Evolutionary conservation across 2,329 filamentous ascomycete genomes (phyloP), one percentile per base, ranked within the genome.

Genomic region (Aspergillus carbonarius): DNA sequence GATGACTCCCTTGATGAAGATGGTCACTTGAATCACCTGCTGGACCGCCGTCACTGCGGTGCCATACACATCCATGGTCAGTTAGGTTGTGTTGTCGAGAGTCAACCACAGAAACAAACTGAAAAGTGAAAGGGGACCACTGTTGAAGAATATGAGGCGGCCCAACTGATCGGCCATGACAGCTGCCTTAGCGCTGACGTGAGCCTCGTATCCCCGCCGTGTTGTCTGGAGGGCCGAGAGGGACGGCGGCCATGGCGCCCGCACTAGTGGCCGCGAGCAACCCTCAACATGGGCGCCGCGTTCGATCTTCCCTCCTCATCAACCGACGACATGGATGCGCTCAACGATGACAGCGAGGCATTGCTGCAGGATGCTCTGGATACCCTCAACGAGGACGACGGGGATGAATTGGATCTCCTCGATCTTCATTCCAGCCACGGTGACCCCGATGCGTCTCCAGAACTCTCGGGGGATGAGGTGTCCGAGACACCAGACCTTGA

Each of bases 1-100:
- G 30, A 71, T 61, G 39, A 71, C 66, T 10, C 69, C 69, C 50
- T 70, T 63, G 48, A 71, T 70, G 49, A 71, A 71, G n/a, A 71
- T 60, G 9, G 69, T 69, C 20, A 70, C 67, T 18, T 68, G 62
- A 53, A 68, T 64, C 49, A 70, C 59, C 32, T 71, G 65, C 46
- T 62, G 62, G 15, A 70, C 62, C n/a, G 63, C 69, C 7, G 68
- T 70, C 8, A 63, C 57, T 23, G 68, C 65, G 10, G 69, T 70
- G 8, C 67, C 67, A 54, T 69, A 71, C 34, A 70, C 39, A 58
- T 71, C 69, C 68, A 71, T 71, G 13, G 40, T 63, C 20, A 6
- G 1, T 32, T 15, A 20, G 17, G 4, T 3, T 30, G 27, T 5
- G 27, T 8, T 7, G 27, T 4, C 9, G 6, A 30, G 2, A 30